These are phyloP conservation scores for Ogataea parapolymorpha DNA, from an alignment of 805 yeast species.

Conservation along the genomic window DNA sequence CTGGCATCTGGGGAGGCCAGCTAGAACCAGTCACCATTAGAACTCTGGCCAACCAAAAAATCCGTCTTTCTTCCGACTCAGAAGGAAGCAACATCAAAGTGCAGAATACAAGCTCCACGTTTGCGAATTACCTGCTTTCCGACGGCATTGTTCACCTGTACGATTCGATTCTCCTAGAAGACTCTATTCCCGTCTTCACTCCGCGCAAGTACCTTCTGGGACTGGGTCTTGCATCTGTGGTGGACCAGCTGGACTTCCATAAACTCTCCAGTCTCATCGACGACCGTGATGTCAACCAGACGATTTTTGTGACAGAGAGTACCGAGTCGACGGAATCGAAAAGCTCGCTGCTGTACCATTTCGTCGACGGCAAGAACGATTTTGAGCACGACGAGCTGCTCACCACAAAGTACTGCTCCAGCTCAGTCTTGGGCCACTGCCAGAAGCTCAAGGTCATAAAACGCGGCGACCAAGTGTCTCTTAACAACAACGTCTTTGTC, in stretches of 20 bases:
- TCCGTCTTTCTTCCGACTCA: constrained; percentile 22
- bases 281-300: constrained; percentile 47
- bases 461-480: constrained; percentile 29
- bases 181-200: constrained; percentile 37
- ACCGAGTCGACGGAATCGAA: constrained; percentile 30
- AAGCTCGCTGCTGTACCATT: constrained; percentile 57
- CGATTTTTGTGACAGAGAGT: constrained; percentile 53
- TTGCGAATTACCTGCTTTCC: constrained; percentile 40
- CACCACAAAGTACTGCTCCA: constrained; percentile 48
- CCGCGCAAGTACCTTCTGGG: constrained; percentile 60
- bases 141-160: constrained; percentile 53
- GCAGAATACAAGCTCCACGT: constrained; percentile 33
- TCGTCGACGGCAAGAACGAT: constrained; percentile 45
- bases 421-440: constrained; percentile 59
- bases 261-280: constrained; percentile 55
- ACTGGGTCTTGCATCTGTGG: constrained; percentile 57
- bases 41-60: constrained; percentile 29
- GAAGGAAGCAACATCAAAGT: constrained; percentile 36
- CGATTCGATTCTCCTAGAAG: constrained; percentile 28
- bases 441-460: constrained; percentile 50
- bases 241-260: constrained; percentile 65
- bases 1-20: constrained; percentile 47
- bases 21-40: constrained; percentile 13
- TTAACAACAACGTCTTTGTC: constrained; percentile 59
- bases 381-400: constrained; percentile 39